Base-by-base conservation (phyloP, 2,329 filamentous ascomycete genomes). In the Monosporascus sp. region DNA sequence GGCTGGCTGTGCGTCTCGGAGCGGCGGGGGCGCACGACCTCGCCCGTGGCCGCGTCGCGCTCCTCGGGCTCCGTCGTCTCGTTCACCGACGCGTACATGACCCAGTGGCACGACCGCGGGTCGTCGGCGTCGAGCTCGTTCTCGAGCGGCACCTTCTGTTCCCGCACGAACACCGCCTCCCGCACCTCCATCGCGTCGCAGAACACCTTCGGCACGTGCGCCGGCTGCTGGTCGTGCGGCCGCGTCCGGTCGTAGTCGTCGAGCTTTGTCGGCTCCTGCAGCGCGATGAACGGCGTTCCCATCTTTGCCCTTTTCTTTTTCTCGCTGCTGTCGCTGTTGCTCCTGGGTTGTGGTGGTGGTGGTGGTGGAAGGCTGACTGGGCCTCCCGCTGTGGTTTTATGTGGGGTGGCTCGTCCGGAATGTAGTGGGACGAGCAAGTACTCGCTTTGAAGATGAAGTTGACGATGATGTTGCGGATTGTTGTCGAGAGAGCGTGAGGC, bases 41-140 rank as follows among this genome's bases (percentile, higher is more conserved):
- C 68, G 53, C 72, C 73, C n/a, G 61, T 72, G 6, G 64, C 62
- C 5, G 72, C 68, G 62, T 81, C 74, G 27, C 70, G 72, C 45
- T 73, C 61, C 65, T 78, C 76, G 5, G 68, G 65, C 54, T 71
- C 69, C 45, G 72, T 70, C 3, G 68, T 71, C 48, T 71, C 74
- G 51, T 79, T 79, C 52, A 87, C 78, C 17, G 79, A 84, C 48
- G 84, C 83, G 70, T 96, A 96, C n/a, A 86, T 77, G 31, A 96
- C 86, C 88, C 90, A 96, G 70, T 97, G 91, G 72, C 86, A 93
- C 60, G 84, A 86, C 37, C 89, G 81, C 1, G 79, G 60, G 68
- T 97, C 93, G 67, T 97, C 91, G 1, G 78, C 73, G 73, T 97
- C 93, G 59, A 90, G 79, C 69, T 97, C 92, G 59, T 84, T 82